Conservation (phyloP, 768 basidiomycete species). For the Suillus sp. region DNA sequence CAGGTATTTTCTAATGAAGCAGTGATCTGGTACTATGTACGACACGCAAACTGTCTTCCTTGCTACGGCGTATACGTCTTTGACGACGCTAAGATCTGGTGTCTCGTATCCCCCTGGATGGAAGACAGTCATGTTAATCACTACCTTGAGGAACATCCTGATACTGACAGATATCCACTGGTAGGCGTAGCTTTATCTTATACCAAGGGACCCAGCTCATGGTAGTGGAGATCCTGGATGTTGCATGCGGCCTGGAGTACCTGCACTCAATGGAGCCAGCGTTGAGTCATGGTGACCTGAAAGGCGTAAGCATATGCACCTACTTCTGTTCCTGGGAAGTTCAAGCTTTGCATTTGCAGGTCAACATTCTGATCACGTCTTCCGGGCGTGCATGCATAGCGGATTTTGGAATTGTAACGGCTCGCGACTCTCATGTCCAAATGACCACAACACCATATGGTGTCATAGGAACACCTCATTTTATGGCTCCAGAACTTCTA, state of each 20-base stretch:
- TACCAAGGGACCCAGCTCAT: background rate
- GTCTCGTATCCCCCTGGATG: slow-evolving; percentile 46
- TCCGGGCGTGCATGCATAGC: slow-evolving; percentile 47
- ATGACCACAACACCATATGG: slow-evolving; percentile 13
- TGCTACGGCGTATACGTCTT: slow-evolving; percentile 34
- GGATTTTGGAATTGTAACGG: slow-evolving; percentile 46
- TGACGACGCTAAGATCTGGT: slow-evolving; percentile 14
- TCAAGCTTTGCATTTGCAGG: slow-evolving; percentile 31
- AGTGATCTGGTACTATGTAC: slow-evolving; percentile 36
- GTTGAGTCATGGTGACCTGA: slow-evolving; percentile 36
- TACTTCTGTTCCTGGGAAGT: background rate
- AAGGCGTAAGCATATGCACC: slow-evolving; percentile 26
- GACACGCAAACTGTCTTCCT: slow-evolving; percentile 39
- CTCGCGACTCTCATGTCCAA: slow-evolving; percentile 21
- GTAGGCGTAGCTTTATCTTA: slow-evolving; percentile 26
- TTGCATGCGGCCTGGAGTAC: slow-evolving; percentile 45
- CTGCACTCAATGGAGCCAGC: slow-evolving; percentile 43
- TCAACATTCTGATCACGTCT: slow-evolving; percentile 49
- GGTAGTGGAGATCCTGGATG: slow-evolving; percentile 40
- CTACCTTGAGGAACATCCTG: slow-evolving; percentile 31
- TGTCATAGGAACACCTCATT: slow-evolving; percentile 22
- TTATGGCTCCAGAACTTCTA: slow-evolving; percentile 32
- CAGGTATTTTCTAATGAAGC: slow-evolving; percentile 35
- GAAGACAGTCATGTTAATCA: slow-evolving; percentile 31
- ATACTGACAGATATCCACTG: slow-evolving; percentile 30